Conservation (phyloP, 331 rosid species). For the Malus hybrid region DNA sequence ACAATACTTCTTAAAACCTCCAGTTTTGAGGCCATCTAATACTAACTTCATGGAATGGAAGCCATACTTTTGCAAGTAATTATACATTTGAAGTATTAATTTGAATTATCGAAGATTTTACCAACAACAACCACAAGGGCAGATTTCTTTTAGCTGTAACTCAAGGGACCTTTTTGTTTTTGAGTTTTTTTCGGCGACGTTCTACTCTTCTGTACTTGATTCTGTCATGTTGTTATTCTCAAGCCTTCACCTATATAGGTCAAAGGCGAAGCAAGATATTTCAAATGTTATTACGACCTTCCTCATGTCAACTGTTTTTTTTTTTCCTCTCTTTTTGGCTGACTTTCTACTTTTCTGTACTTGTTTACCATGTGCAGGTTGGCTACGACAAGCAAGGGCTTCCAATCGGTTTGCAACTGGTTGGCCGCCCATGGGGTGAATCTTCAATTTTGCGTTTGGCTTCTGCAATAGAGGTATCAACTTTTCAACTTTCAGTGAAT, state of each 20-base stretch:
- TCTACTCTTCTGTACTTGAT: neutral
- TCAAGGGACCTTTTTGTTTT: neutral
- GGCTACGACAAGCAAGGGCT: constrained; percentile 91
- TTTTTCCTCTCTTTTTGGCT: neutral
- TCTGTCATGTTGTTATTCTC: neutral
- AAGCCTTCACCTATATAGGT: neutral
- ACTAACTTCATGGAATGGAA: no score
- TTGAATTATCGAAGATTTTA: no score
- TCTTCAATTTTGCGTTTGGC: constrained; percentile 87
- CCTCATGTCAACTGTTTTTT: neutral
- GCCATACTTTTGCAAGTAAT: no score
- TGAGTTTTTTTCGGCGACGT: no score
- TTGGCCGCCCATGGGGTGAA: constrained; percentile 97
- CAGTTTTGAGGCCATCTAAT: no score
- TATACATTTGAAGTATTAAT: no score
- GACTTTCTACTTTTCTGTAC: constrained; percentile 1
- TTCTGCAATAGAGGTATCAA: constrained; percentile 64
- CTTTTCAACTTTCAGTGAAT: neutral
- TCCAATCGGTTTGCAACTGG: constrained; percentile 87
- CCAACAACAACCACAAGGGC: no score
- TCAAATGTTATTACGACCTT: neutral
- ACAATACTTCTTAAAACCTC: no score
- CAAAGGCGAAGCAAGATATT: neutral
- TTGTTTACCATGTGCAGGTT: constrained; percentile 36
- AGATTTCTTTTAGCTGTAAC: no score